Evolutionary conservation across 345 rosid genomes (phyloP).

Genomic region (Abelmoschus esculentus): DNA sequence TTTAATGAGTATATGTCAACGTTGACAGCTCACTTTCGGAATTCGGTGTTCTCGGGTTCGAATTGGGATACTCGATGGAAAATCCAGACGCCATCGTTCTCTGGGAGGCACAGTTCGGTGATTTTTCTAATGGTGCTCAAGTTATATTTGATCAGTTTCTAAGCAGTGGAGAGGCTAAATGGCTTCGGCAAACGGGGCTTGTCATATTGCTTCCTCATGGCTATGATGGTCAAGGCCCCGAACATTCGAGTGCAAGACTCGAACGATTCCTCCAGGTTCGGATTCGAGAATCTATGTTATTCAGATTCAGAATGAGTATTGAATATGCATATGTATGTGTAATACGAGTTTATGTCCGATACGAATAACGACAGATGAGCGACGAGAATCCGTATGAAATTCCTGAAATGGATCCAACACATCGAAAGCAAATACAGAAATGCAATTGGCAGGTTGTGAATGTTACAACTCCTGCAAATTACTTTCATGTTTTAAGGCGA

Average conservation of each 20-base stretch:
- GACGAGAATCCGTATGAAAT: constrained; percentile 73
- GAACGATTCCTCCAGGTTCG: constrained; percentile 75
- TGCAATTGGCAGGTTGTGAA: constrained; percentile 89
- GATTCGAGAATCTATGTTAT: background rate
- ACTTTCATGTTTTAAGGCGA: constrained; percentile 74
- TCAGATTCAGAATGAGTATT: background rate
- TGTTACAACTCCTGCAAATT: constrained; percentile 83
- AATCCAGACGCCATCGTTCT: constrained; percentile 67
- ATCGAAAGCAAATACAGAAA: constrained; percentile 72
- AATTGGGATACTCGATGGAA: constrained; percentile 85
- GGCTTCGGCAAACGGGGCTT: constrained; percentile 81
- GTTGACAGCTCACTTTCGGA: constrained; percentile 71
- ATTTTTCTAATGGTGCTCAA: constrained; percentile 79
- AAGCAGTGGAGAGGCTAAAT: constrained; percentile 79
- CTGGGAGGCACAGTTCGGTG: constrained; percentile 90
- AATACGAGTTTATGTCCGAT: background rate
- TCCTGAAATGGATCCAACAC: constrained; percentile 76
- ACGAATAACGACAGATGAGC: constrained; percentile 47
- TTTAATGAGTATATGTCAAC: background rate
- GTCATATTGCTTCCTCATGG: constrained; percentile 77
- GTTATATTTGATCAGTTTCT: constrained; percentile 77
- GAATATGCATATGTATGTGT: background rate
- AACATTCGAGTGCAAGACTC: constrained; percentile 76
- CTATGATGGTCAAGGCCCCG: constrained; percentile 86
- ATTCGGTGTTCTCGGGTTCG: constrained; percentile 80